Evolutionary conservation across 148 eudicot genomes (phyloP), one percentile per base, ranked within the genome.

Genomic region (Pharnaceum exiguum): DNA sequence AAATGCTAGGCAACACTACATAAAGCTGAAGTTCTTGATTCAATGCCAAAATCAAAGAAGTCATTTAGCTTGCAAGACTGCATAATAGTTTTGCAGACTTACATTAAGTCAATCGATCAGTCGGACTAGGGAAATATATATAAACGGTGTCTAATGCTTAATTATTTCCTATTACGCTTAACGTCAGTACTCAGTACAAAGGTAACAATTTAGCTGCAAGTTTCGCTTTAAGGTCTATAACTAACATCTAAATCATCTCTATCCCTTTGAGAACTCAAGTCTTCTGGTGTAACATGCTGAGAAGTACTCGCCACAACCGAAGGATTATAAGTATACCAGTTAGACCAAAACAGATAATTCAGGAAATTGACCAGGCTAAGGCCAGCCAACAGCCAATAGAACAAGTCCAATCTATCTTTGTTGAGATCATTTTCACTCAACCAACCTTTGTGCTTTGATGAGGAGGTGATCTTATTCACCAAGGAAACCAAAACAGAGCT

Each of bases 381-480:
- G 15, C 57, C 76, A 44, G 95, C 97, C 26, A 91, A 61, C 27
- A 91, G 26, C 97, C 97, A 91, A 47, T 91, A 91, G 50, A 91
- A 87, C 29, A 82, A 65, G 24, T 91, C 97, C 33, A 91, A 68
- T 59, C 93, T 75, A 40, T 87, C 96, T 13, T 82, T 71, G 51
- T 91, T 80, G 53, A 91, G 74, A 60, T 91, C 79, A 67, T 75
- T 87, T 7, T 87, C 81, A 65, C 87, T 71, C 1, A 91, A 44
- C 97, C 97, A 91, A 11, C 97, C 97, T 11, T 61, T 69, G n/a
- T n/a, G n/a, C 2, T 50, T 43, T 6, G 64, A 39, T 3, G 65
- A 22, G 0, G 17, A 63, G 10, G 95, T 88, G 35, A 83, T 57
- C 76, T 74, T 79, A 11, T 91, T 88, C 26, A 91, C 75, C 28